Evolutionary conservation across 2,329 filamentous ascomycete genomes (phyloP).

Genomic region (Fusarium piperis): DNA sequence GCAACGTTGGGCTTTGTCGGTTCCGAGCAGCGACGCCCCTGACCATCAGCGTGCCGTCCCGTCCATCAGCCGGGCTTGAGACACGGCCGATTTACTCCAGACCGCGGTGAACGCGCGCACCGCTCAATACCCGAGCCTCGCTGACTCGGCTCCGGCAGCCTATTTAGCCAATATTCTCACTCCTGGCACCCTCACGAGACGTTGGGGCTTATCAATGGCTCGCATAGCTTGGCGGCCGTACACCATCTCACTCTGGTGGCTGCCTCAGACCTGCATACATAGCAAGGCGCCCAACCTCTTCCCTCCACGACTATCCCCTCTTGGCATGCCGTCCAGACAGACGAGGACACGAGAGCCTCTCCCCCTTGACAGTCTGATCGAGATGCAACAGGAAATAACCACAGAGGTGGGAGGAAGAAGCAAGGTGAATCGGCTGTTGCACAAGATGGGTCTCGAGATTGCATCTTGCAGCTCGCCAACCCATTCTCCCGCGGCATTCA

Average conservation of each 20-base stretch:
- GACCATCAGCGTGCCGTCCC: background rate
- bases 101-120: background rate
- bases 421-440: constrained; percentile 8
- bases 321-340: background rate
- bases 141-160: background rate
- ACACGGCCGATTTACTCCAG: constrained; percentile 13
- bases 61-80: constrained; percentile 16
- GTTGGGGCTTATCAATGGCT: constrained; percentile 22
- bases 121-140: constrained; percentile 1
- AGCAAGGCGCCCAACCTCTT: constrained; percentile 19
- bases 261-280: constrained; percentile 36
- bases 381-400: background rate
- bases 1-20: constrained; percentile 1
- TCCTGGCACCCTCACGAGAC: background rate
- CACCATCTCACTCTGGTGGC: constrained; percentile 18
- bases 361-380: background rate
- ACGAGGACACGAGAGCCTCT: background rate
- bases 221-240: constrained; percentile 22
- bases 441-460: constrained; percentile 15
- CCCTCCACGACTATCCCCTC: constrained; percentile 4
- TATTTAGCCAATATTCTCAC: background rate
- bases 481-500: constrained; percentile 4
- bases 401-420: constrained; percentile 11
- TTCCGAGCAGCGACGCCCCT: constrained; percentile 5
- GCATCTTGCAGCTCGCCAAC: constrained; percentile 20